Evolutionary conservation across 345 rosid genomes (phyloP).

Genomic region (Eucalyptus polybractea): DNA sequence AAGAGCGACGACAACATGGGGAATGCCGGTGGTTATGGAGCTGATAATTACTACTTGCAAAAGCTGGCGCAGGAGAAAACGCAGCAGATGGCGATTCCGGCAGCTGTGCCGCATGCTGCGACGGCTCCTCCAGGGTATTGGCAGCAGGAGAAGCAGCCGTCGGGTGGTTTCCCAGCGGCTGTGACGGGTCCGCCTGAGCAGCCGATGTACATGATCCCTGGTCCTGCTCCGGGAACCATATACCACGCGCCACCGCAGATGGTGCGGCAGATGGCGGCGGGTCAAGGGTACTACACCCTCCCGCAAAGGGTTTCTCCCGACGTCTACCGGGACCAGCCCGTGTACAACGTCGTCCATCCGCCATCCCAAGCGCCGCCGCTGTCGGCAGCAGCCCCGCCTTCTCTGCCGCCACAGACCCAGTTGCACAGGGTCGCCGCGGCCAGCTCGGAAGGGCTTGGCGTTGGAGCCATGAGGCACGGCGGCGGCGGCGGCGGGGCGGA

Average conservation of each 20-base stretch:
- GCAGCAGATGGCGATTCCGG: constrained; percentile 10
- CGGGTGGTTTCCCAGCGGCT: constrained; percentile 28
- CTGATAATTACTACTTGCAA: constrained; percentile 34
- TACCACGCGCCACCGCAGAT: constrained; percentile 32
- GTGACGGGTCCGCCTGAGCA: constrained; percentile 37
- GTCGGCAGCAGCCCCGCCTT: constrained; percentile 9
- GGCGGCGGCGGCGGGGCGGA: constrained; percentile 15
- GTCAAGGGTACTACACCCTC: constrained; percentile 58
- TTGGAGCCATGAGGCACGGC: constrained; percentile 8
- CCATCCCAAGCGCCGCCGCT: constrained; percentile 14
- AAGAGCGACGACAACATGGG: constrained; percentile 26
- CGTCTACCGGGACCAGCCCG: constrained; percentile 63
- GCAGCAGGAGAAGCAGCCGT: constrained; percentile 51
- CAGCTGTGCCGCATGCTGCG: constrained; percentile 3
- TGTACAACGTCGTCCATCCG: constrained; percentile 38
- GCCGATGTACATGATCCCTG: constrained; percentile 46
- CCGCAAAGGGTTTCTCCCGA: constrained; percentile 55
- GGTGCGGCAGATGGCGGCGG: constrained; percentile 30
- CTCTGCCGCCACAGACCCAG: background rate
- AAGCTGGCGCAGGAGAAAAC: constrained; percentile 37
- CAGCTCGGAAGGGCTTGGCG: background rate
- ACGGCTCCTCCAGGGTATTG: constrained; percentile 34
- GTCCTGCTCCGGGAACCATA: constrained; percentile 25
- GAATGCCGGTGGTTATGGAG: constrained; percentile 16
- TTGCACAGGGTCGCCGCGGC: background rate